Conservation (phyloP, 768 basidiomycete species). For the Mycena galericulata region DNA sequence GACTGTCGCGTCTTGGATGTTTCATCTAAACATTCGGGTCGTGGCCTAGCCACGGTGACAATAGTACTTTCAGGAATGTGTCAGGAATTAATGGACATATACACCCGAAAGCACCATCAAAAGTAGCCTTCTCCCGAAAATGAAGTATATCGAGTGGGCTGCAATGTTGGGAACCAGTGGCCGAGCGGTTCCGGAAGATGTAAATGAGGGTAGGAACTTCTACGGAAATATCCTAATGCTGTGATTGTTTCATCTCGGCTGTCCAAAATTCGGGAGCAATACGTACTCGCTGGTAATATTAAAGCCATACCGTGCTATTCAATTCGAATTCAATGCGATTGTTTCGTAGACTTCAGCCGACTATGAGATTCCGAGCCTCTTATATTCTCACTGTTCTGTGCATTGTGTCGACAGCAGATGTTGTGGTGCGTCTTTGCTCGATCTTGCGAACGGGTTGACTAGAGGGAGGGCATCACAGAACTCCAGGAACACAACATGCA, state of each 20-base stretch:
- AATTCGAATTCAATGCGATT: neutral
- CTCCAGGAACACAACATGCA: slow-evolving; percentile 1
- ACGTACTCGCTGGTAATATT: neutral
- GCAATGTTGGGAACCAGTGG: neutral
- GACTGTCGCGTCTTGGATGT: neutral
- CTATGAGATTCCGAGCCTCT: neutral
- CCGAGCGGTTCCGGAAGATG: neutral
- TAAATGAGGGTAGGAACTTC: neutral
- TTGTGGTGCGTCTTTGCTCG: neutral
- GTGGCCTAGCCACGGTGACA: neutral
- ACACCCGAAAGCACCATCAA: no score
- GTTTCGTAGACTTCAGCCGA: neutral
- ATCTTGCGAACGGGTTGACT: neutral
- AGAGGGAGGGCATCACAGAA: neutral
- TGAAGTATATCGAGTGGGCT: neutral
- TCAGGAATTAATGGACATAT: neutral
- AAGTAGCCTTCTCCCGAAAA: no score
- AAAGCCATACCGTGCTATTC: no score
- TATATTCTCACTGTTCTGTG: neutral
- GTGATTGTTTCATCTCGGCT: neutral
- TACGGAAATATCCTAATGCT: neutral
- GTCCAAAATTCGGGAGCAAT: neutral
- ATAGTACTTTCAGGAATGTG: neutral
- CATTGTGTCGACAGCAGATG: neutral
- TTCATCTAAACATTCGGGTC: neutral